phyloP scores from a whole-genome alignment of 1,284 basidiomycete genomes.

The Malassezia obtusa region DNA sequence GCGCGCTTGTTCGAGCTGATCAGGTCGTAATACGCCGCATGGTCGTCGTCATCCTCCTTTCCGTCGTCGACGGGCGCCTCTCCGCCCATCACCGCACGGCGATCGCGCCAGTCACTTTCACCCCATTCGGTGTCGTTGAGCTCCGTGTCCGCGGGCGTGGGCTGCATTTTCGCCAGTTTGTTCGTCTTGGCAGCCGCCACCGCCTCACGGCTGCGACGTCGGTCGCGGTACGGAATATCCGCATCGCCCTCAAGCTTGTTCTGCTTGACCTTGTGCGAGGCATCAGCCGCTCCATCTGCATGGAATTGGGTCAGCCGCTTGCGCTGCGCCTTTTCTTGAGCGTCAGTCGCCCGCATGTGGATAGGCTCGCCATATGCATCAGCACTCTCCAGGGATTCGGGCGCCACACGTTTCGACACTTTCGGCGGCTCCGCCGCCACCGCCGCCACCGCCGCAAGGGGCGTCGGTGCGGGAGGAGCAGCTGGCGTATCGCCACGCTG shows the following conservation, averaged over 20 bases:
- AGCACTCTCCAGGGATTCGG: background rate
- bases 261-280: constrained; percentile 17
- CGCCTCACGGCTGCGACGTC: constrained; percentile 33
- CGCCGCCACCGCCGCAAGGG: constrained; percentile 15
- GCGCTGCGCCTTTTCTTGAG: constrained; percentile 33
- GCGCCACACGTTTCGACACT: background rate
- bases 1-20: constrained; percentile 26
- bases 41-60: constrained; percentile 21
- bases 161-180: constrained; percentile 22
- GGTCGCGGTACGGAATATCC: constrained; percentile 46
- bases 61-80: constrained; percentile 14
- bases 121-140: constrained; percentile 33
- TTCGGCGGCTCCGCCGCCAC: constrained; percentile 18
- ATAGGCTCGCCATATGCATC: constrained; percentile 37
- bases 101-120: constrained; percentile 38
- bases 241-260: constrained; percentile 37
- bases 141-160: constrained; percentile 19
- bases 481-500: background rate
- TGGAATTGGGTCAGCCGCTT: constrained; percentile 41
- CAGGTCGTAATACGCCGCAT: constrained; percentile 44
- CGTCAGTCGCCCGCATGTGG: constrained; percentile 28
- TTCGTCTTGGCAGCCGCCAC: constrained; percentile 39
- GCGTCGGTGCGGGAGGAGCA: background rate
- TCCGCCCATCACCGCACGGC: constrained; percentile 38
- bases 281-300: constrained; percentile 26